phyloP scores from a whole-genome alignment of 352 stramenopile species.

The Pythium rishiriense region DNA sequence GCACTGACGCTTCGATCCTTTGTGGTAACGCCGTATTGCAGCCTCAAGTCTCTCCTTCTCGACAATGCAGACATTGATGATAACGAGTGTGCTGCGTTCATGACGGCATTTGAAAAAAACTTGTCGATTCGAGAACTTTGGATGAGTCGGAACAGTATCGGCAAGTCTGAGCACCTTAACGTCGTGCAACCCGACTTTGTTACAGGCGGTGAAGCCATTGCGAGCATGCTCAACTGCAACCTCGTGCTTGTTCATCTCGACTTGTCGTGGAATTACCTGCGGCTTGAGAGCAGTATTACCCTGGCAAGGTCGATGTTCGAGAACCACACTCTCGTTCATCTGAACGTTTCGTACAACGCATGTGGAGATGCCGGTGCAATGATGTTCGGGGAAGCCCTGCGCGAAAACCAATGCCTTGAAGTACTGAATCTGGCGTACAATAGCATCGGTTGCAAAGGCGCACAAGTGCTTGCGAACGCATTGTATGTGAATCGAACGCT shows the following conservation, averaged over 20 bases:
- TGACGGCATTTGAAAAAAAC: constrained; percentile 83
- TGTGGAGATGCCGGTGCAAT: constrained; percentile 73
- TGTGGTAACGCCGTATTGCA: constrained; percentile 57
- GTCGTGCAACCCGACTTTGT: constrained; percentile 83
- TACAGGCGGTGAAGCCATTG: constrained; percentile 87
- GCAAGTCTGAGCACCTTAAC: constrained; percentile 87
- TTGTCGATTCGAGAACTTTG: constrained; percentile 66
- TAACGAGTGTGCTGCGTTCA: constrained; percentile 81
- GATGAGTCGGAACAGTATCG: constrained; percentile 87
- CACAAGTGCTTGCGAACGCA: constrained; percentile 68
- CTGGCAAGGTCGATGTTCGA: constrained; percentile 63
- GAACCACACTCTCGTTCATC: constrained; percentile 64
- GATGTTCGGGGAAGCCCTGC: constrained; percentile 74
- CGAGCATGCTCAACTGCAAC: constrained; percentile 85
- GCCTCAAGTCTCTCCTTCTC: constrained; percentile 63
- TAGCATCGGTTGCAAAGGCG: constrained; percentile 71
- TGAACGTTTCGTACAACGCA: constrained; percentile 78
- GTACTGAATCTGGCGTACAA: constrained; percentile 77
- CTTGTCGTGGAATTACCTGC: constrained; percentile 89
- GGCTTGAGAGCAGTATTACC: constrained; percentile 72
- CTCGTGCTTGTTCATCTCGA: constrained; percentile 75
- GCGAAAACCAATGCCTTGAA: constrained; percentile 59
- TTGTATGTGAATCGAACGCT: constrained; percentile 63
- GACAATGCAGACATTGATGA: constrained; percentile 90
- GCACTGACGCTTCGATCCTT: constrained; percentile 60